A percentile compares a stretch with the other conserved stretches of the same genome.
phyloP scores from a whole-genome alignment of 2,329 filamentous ascomycete genomes.

The Alternaria gansuensis region DNA sequence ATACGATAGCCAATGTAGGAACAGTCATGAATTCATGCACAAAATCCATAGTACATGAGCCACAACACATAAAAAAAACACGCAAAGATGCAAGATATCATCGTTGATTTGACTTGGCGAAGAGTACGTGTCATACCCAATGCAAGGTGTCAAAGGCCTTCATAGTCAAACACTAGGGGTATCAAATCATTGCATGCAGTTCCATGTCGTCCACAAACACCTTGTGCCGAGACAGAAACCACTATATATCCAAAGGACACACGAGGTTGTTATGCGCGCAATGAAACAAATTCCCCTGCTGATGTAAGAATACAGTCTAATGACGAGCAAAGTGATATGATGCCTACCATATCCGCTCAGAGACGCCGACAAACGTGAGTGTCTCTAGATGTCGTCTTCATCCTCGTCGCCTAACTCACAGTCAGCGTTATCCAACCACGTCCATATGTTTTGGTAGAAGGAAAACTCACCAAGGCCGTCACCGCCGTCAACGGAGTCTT shows the following conservation, averaged over 20 bases:
- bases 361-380: neutral
- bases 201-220: neutral
- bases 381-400: constrained; percentile 11
- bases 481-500: constrained; percentile 28
- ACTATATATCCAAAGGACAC: neutral
- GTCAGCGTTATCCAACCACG: constrained; percentile 27
- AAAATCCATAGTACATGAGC: neutral
- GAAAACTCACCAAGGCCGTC: constrained; percentile 32
- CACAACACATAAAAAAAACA: neutral
- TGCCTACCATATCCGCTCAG: neutral
- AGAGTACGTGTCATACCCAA: neutral
- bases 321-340: neutral
- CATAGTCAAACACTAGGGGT: neutral
- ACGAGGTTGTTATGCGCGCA: neutral
- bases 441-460: constrained; percentile 13
- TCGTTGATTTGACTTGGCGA: constrained; percentile 1
- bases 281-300: neutral
- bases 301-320: neutral
- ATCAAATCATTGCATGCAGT: neutral
- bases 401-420: constrained; percentile 12
- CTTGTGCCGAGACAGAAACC: neutral
- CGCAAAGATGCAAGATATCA: neutral
- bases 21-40: neutral
- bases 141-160: neutral
- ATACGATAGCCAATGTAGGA: too few species aligned